Conservation (phyloP, 2,329 filamentous ascomycete species). For the Sordariomycetes sp. region DNA sequence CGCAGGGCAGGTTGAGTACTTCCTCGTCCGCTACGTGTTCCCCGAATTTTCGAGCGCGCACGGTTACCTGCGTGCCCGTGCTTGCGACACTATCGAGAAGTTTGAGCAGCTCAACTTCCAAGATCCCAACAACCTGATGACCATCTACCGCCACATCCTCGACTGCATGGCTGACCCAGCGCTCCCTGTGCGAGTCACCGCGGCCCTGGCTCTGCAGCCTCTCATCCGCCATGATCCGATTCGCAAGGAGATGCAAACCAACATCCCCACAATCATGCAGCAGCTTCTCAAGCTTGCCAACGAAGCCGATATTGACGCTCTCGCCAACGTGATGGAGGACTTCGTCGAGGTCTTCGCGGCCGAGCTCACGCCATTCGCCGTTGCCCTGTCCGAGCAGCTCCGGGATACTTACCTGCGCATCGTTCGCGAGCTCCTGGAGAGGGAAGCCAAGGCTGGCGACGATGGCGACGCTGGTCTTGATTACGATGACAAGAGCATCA, state of each 20-base stretch:
- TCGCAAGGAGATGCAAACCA: conserved; percentile 89
- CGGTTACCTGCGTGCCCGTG: conserved; percentile 86
- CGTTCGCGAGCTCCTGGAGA: conserved; percentile 81
- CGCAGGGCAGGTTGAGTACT: conserved; percentile 95
- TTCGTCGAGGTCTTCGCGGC: conserved; percentile 98
- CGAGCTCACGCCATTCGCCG: conserved; percentile 92
- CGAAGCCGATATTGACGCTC: conserved; percentile 92
- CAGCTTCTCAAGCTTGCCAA: conserved; percentile 94
- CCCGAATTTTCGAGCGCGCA: conserved; percentile 91
- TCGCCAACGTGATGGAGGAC: conserved; percentile 99
- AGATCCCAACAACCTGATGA: conserved; percentile 87
- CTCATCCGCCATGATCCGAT: conserved; percentile 94
- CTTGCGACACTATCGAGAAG: conserved; percentile 96
- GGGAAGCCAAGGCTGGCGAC: conserved; percentile 67
- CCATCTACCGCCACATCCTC: conserved; percentile 93
- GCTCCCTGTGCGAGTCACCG: conserved; percentile 87
- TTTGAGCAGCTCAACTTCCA: conserved; percentile 97
- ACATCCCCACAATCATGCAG: conserved; percentile 99
- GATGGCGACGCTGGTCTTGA: conserved; percentile 78
- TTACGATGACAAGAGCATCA: conserved; percentile 98
- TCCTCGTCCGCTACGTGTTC: conserved; percentile 96
- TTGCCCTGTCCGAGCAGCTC: conserved; percentile 90
- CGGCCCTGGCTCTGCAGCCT: conserved; percentile 86
- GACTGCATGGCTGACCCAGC: conserved; percentile 95
- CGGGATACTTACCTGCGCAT: conserved; percentile 94